phyloP scores from a whole-genome alignment of 768 basidiomycete genomes.

The Pleurotus platypus region DNA sequence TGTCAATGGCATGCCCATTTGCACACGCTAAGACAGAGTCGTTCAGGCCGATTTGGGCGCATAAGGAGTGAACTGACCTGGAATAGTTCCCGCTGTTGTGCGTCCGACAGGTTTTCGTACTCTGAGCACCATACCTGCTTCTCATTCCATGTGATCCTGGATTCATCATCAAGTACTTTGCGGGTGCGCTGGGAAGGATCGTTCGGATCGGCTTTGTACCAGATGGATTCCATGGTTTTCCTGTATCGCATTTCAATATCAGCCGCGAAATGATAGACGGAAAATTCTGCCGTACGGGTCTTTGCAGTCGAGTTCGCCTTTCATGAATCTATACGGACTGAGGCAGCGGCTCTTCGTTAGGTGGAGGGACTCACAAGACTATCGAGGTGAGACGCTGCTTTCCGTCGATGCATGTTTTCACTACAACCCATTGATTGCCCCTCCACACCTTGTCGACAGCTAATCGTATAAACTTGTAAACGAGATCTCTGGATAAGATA shows the following conservation, averaged over 20 bases:
- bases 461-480: neutral
- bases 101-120: slow-evolving; percentile 55
- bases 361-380: slow-evolving; percentile 41
- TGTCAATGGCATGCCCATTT: slow-evolving; percentile 74
- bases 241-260: neutral
- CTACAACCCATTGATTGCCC: no score
- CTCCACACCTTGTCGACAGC: no score
- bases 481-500: neutral
- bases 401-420: slow-evolving; percentile 70
- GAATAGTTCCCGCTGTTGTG: slow-evolving; percentile 66
- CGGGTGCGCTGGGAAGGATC: no score
- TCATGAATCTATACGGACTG: slow-evolving; percentile 50
- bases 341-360: neutral
- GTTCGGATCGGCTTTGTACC: no score
- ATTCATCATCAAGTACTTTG: no score
- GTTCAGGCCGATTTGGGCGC: no score
- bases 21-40: slow-evolving; percentile 51
- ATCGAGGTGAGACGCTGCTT: slow-evolving; percentile 81
- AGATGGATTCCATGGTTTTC: slow-evolving; percentile 7
- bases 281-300: no score
- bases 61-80: slow-evolving; percentile 38
- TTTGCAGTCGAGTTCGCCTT: slow-evolving; percentile 29
- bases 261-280: neutral
- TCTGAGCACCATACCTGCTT: slow-evolving; percentile 85
- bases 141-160: slow-evolving; percentile 15